phyloP scores from a whole-genome alignment of 148 eudicot genomes.

The Fagopyrum esculentum region DNA sequence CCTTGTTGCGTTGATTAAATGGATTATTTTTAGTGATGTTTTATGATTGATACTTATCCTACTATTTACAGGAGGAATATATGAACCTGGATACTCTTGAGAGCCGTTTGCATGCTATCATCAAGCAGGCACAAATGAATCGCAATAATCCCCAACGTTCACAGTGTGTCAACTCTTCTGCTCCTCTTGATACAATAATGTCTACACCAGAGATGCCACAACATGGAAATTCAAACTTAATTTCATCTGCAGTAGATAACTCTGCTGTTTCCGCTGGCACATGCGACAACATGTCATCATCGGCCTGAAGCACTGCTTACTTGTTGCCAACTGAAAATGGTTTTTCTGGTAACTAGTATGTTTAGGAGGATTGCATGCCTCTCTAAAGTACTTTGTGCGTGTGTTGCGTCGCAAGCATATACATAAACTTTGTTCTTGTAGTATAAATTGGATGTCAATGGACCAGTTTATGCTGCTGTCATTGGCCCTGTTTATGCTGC shows the following conservation, averaged over 20 bases:
- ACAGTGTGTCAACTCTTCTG: slow-evolving; percentile 49
- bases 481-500: too few relatives aligned
- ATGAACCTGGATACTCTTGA: slow-evolving; percentile 60
- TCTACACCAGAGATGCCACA: slow-evolving; percentile 90
- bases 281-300: slow-evolving; percentile 28
- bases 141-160: slow-evolving; percentile 53
- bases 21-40: not conserved
- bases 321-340: slow-evolving; percentile 41
- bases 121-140: slow-evolving; percentile 30
- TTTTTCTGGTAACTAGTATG: slow-evolving; percentile 14
- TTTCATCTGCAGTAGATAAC: slow-evolving; percentile 47
- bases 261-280: slow-evolving; percentile 32
- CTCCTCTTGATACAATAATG: slow-evolving; percentile 80
- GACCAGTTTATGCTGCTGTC: too few relatives aligned
- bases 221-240: slow-evolving; percentile 47
- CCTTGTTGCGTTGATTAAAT: not conserved
- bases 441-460: too few relatives aligned
- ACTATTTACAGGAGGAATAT: slow-evolving; percentile 64
- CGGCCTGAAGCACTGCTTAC: slow-evolving; percentile 35
- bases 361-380: too few relatives aligned
- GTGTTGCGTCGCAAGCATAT: too few relatives aligned
- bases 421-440: too few relatives aligned
- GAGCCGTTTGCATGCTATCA: slow-evolving; percentile 49
- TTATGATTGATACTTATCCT: slow-evolving; percentile 9
- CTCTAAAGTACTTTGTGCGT: too few relatives aligned